Conservation (phyloP, 768 basidiomycete species). For the Lentinula sp. region DNA sequence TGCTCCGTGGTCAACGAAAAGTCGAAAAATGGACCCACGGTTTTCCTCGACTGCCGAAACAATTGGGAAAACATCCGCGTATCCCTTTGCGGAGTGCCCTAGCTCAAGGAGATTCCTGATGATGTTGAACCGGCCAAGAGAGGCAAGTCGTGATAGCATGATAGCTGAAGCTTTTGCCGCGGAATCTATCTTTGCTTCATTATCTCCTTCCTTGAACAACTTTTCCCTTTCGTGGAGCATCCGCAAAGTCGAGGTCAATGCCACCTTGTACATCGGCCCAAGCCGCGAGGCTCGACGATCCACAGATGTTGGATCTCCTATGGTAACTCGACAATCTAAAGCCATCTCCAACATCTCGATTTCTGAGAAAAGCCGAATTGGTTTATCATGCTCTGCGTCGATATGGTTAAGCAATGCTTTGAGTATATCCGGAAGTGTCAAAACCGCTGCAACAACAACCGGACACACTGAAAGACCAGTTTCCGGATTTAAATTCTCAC, state of each 20-base stretch:
- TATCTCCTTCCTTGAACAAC: not conserved
- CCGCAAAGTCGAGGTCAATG: slow-evolving; percentile 3
- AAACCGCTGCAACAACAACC: not conserved
- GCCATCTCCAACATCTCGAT: slow-evolving; percentile 1
- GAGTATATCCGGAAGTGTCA: not conserved
- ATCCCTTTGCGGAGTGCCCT: slow-evolving; percentile 7
- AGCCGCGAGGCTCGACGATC: slow-evolving; percentile 7
- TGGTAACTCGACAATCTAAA: not conserved
- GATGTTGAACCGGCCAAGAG: slow-evolving; percentile 1
- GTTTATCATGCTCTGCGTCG: not conserved
- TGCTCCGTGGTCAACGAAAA: slow-evolving; percentile 6
- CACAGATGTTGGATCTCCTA: slow-evolving; percentile 5
- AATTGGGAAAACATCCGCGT: not conserved
- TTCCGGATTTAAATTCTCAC: not conserved
- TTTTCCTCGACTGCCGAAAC: slow-evolving; percentile 8
- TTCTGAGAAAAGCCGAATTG: not conserved
- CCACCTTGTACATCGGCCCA: slow-evolving; percentile 2
- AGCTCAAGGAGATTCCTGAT: slow-evolving; percentile 4
- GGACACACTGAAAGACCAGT: not conserved
- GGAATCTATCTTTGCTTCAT: not conserved
- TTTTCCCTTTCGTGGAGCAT: slow-evolving; percentile 4
- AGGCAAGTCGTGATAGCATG: slow-evolving; percentile 4
- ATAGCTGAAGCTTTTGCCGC: not conserved
- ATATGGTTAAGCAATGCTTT: not conserved
- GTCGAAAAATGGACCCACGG: slow-evolving; percentile 5